Evolutionary conservation across 1,284 basidiomycete species (phyloP), one percentile per base, ranked within the genome.

Genomic region (Phaffia rhodozyma): DNA sequence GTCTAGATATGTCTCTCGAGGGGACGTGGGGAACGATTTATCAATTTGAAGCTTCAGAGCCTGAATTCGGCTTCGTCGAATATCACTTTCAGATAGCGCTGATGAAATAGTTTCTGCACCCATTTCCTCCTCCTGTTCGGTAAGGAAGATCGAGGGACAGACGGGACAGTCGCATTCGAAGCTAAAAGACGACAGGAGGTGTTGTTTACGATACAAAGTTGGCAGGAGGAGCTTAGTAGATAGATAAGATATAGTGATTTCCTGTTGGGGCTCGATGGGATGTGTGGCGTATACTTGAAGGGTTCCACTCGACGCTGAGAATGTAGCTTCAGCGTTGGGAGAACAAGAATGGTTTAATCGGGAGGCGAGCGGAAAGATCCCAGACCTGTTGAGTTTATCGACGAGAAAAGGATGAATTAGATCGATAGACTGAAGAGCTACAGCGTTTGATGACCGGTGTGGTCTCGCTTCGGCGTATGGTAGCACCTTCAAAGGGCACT

Each of bases 241-340:
- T 34, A 65, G 63, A 59, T 65, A 65, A 11, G 63, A 65, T 48
- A 65, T 57, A 25, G 58, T 61, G 47, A 65, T 32, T 30, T 65
- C 63, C 25, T 29, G 49, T 32, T 53, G 29, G 3, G 48, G 32
- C 6, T 27, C 7, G 49, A 60, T 34, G 3, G 32, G 23, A 13
- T 11, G n/a, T 27, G 61, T 32, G 51, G 55, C 43, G 32, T 43
- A 59, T n/a, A 65, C 50, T 20, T 55, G 21, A 21, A 65, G 58
- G 34, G 57, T 49, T 9, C 6, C 5, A n/a, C 25, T 6, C 11
- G 48, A 20, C 27, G 54, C 6, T 5, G 53, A 54, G 30, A 38
- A 65, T 49, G 32, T 20, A 29, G 59, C 25, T 23, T 65, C 63
- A 34, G 29, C 11, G 25, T 60, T 57, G 30, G 63, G 63, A 3